These are phyloP conservation scores for Cystofilobasidium ferigula DNA, from an alignment of 768 basidiomycete species.

Conservation along the genomic window DNA sequence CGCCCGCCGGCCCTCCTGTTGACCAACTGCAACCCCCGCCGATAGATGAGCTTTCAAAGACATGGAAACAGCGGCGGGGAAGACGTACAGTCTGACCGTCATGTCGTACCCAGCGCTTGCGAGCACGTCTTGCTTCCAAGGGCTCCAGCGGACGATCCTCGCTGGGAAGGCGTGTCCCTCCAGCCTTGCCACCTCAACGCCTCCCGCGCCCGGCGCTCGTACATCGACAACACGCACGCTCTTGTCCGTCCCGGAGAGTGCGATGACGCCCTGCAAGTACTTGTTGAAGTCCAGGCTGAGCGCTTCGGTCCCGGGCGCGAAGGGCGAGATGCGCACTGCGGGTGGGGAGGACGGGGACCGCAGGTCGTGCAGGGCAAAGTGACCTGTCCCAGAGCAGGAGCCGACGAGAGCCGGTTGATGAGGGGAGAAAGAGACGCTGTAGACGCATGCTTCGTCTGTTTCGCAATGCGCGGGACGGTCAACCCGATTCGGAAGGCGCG, in stretches of 20 bases:
- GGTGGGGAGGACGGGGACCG: slow-evolving; percentile 21
- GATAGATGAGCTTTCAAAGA: slow-evolving; percentile 11
- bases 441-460: slow-evolving; percentile 43
- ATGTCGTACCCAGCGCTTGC: slow-evolving; percentile 75
- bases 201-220: not conserved
- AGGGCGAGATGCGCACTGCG: not conserved
- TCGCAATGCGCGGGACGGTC: no score
- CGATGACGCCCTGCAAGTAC: slow-evolving; percentile 30
- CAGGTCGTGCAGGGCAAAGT: slow-evolving; percentile 30
- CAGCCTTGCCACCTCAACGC: not conserved
- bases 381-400: slow-evolving; percentile 78
- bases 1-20: slow-evolving; percentile 46
- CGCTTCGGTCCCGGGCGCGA: slow-evolving; percentile 25
- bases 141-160: slow-evolving; percentile 16
- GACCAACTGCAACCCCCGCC: slow-evolving; percentile 52
- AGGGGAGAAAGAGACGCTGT: slow-evolving; percentile 83
- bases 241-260: slow-evolving; percentile 15
- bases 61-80: not conserved
- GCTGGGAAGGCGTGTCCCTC: slow-evolving; percentile 20
- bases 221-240: slow-evolving; percentile 13
- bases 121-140: slow-evolving; percentile 5
- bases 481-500: no score
- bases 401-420: slow-evolving; percentile 72
- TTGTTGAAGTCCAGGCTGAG: slow-evolving; percentile 36
- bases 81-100: slow-evolving; percentile 76